Percentiles rank a stretch among this genome's conserved stretches.
phyloP scores from a whole-genome alignment of 1,284 basidiomycete species.

The Leccinum subspadiceum region DNA sequence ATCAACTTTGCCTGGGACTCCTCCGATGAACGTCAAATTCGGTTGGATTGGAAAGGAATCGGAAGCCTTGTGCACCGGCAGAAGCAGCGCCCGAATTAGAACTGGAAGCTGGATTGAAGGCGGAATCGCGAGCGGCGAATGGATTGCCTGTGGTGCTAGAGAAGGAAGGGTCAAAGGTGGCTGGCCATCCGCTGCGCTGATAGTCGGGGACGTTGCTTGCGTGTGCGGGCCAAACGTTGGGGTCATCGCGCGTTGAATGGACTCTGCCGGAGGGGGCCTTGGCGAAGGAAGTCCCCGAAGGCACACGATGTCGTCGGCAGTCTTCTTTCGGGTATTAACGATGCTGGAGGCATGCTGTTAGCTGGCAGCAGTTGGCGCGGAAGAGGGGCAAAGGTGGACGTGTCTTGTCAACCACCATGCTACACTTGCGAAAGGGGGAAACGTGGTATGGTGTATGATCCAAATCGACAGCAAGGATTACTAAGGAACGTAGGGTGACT shows the following conservation, averaged over 20 bases:
- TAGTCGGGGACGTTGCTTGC: conserved; percentile 18
- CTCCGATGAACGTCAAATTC: conserved; percentile 8
- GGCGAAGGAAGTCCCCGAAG: too few relatives aligned
- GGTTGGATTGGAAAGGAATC: neutral
- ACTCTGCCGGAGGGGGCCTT: too few relatives aligned
- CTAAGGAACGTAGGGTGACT: conserved; percentile 31
- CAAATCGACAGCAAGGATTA: conserved; percentile 31
- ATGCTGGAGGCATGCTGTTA: too few relatives aligned
- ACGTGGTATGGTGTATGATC: conserved; percentile 15
- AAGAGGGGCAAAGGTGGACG: too few relatives aligned
- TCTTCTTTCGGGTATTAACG: too few relatives aligned
- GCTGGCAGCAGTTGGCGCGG: too few relatives aligned
- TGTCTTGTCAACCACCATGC: neutral
- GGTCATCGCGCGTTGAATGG: too few relatives aligned
- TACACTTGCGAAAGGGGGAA: conserved; percentile 4
- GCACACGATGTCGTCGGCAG: too few relatives aligned
- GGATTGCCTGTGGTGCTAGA: conserved; percentile 1
- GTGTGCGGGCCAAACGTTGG: conserved; percentile 12
- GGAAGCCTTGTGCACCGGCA: neutral
- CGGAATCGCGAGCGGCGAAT: neutral
- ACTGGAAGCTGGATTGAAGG: neutral
- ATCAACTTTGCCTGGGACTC: neutral
- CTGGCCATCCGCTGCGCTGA: conserved; percentile 21
- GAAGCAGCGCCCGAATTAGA: neutral
- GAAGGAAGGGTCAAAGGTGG: conserved; percentile 17